A percentile compares a stretch with the other conserved stretches of the same genome.
Conservation (phyloP, 1,284 basidiomycete genomes). For the Gomphus sp. region DNA sequence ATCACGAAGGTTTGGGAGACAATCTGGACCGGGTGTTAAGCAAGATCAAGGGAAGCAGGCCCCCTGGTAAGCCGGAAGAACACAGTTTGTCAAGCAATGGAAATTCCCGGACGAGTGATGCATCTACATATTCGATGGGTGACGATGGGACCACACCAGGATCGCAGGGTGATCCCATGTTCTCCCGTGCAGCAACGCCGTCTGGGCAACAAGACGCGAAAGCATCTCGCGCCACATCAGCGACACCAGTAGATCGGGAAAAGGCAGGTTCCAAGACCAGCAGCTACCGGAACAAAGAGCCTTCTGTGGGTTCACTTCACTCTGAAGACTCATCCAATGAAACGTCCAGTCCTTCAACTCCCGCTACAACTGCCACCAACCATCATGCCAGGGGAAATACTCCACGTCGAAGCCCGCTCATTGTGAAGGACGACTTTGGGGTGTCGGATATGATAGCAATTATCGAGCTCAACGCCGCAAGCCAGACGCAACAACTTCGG, state of each 20-base stretch:
- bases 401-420: conserved; percentile 29
- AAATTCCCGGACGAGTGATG: conserved; percentile 1
- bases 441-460: conserved; percentile 74
- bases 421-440: conserved; percentile 79
- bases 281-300: not conserved
- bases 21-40: conserved; percentile 72
- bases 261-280: not conserved
- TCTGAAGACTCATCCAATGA: conserved; percentile 11
- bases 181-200: not conserved
- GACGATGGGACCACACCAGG: not conserved
- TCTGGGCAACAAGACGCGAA: not conserved
- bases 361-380: conserved; percentile 8
- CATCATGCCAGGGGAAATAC: conserved; percentile 10
- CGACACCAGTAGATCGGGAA: not conserved
- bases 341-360: conserved; percentile 7
- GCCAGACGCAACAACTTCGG: conserved; percentile 24
- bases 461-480: conserved; percentile 56
- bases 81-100: not conserved
- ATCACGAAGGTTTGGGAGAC: conserved; percentile 53
- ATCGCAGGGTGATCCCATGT: not conserved
- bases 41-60: conserved; percentile 50
- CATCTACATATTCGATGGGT: conserved; percentile 4
- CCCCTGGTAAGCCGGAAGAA: not conserved
- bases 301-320: conserved; percentile 50
- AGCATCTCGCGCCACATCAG: not conserved